Evolutionary conservation across 768 basidiomycete genomes (phyloP).

Genomic region (Termitomyces sp.): DNA sequence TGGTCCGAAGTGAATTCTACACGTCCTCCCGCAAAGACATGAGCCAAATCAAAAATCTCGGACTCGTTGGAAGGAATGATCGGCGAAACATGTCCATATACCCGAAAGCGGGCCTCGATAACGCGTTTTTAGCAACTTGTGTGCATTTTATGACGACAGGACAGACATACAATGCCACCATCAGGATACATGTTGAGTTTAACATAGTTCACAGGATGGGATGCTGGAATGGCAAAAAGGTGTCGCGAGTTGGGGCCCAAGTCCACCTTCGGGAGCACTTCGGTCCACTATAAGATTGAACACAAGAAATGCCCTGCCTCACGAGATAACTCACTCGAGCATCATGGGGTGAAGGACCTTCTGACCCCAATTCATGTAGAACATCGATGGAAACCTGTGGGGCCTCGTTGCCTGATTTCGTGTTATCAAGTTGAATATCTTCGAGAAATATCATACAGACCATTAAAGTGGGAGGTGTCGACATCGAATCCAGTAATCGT

Average conservation of each 20-base stretch:
- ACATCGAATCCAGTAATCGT: constrained; percentile 80
- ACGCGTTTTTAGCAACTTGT: not conserved
- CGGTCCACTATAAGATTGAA: constrained; percentile 60
- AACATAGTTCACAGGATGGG: constrained; percentile 60
- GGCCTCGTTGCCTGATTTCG: constrained; percentile 67
- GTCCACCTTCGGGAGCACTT: constrained; percentile 68
- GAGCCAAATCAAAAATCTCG: constrained; percentile 74
- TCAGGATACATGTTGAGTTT: constrained; percentile 96
- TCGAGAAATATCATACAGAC: constrained; percentile 28
- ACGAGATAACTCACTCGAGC: constrained; percentile 37
- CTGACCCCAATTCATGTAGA: constrained; percentile 35
- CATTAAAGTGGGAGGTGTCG: constrained; percentile 93
- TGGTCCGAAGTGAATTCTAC: constrained; percentile 88
- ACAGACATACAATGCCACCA: constrained; percentile 79
- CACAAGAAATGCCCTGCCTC: not conserved
- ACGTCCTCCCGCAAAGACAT: constrained; percentile 84
- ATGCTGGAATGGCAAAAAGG: constrained; percentile 67
- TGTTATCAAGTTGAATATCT: not conserved
- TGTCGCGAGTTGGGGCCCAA: constrained; percentile 86
- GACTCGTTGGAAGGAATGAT: constrained; percentile 45
- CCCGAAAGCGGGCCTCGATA: constrained; percentile 81
- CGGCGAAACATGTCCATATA: constrained; percentile 75
- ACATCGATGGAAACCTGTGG: constrained; percentile 76
- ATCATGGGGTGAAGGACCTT: constrained; percentile 41
- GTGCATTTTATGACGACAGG: constrained; percentile 2